These are phyloP conservation scores for Tylopilus balloui DNA, from an alignment of 768 basidiomycete species.

Conservation along the genomic window DNA sequence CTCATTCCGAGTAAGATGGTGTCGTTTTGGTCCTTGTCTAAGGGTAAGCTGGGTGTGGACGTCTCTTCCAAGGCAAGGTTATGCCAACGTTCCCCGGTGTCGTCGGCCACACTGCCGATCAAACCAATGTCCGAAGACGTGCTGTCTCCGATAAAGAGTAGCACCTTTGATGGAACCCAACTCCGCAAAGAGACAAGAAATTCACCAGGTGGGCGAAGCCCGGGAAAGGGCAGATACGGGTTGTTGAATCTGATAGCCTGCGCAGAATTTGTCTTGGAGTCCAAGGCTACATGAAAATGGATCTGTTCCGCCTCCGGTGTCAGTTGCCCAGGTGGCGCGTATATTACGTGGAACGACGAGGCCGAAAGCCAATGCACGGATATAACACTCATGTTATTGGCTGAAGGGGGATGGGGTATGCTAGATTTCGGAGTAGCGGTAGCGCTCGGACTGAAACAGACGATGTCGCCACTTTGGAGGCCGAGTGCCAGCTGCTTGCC, in stretches of 20 bases:
- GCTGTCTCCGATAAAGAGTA: conserved; percentile 47
- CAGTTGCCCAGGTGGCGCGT: conserved; percentile 42
- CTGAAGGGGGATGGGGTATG: conserved; percentile 52
- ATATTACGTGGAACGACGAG: conserved; percentile 64
- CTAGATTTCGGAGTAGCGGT: conserved; percentile 52
- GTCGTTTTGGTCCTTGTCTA: conserved; percentile 67
- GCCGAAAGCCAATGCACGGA: conserved; percentile 66
- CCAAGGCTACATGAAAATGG: conserved; percentile 40
- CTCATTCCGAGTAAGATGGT: conserved; percentile 63
- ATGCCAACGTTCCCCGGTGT: conserved; percentile 37
- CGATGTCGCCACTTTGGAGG: conserved; percentile 62
- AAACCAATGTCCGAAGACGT: conserved; percentile 49
- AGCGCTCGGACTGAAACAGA: conserved; percentile 59
- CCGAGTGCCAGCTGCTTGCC: conserved; percentile 82
- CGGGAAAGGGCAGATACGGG: conserved; percentile 43
- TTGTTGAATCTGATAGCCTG: conserved; percentile 37
- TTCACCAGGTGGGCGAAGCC: conserved; percentile 42
- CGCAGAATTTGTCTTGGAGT: conserved; percentile 37
- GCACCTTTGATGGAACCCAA: conserved; percentile 42
- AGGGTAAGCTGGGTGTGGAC: conserved; percentile 54
- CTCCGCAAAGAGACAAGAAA: conserved; percentile 37
- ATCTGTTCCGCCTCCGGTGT: conserved; percentile 38
- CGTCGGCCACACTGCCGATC: conserved; percentile 32
- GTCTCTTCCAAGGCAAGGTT: conserved; percentile 47
- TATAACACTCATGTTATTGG: conserved; percentile 42